phyloP scores from a whole-genome alignment of 2,329 filamentous ascomycete genomes.

The Xylaria polymorpha region DNA sequence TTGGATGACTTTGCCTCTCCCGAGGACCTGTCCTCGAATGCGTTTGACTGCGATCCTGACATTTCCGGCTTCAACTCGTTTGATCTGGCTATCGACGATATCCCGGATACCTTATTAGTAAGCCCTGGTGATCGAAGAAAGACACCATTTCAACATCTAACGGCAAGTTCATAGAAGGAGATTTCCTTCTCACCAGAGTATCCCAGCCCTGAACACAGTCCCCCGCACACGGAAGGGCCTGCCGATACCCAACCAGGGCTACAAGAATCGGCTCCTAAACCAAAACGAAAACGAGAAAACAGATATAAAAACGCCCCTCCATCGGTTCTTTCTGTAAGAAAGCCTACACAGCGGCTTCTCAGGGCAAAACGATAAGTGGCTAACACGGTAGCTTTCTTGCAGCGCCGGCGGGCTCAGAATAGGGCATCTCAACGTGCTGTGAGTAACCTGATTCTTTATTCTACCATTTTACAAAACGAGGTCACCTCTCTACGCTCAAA shows the following conservation, averaged over 20 bases:
- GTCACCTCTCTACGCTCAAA: neutral
- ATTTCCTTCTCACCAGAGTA: neutral
- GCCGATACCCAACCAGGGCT: slow-evolving; percentile 35
- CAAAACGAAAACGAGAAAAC: slow-evolving; percentile 63
- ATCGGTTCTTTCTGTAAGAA: slow-evolving; percentile 60
- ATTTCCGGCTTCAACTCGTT: neutral
- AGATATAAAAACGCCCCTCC: slow-evolving; percentile 65
- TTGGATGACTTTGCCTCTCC: neutral
- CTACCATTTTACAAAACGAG: neutral
- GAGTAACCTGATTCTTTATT: neutral
- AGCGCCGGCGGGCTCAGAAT: slow-evolving; percentile 70
- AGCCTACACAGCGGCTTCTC: neutral
- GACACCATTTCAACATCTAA: neutral
- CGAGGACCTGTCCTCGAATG: neutral
- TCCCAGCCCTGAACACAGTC: slow-evolving; percentile 2
- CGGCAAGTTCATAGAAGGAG: neutral
- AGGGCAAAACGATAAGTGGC: slow-evolving; percentile 1
- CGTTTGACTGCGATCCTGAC: neutral
- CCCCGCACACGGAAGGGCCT: neutral
- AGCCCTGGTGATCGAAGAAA: neutral
- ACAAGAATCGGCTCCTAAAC: slow-evolving; percentile 49
- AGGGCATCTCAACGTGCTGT: slow-evolving; percentile 68
- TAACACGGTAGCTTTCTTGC: slow-evolving; percentile 25
- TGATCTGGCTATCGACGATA: neutral
- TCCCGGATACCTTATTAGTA: neutral